Evolutionary conservation across 2,329 filamentous ascomycete genomes (phyloP).

Genomic region (Thelonectria olida): DNA sequence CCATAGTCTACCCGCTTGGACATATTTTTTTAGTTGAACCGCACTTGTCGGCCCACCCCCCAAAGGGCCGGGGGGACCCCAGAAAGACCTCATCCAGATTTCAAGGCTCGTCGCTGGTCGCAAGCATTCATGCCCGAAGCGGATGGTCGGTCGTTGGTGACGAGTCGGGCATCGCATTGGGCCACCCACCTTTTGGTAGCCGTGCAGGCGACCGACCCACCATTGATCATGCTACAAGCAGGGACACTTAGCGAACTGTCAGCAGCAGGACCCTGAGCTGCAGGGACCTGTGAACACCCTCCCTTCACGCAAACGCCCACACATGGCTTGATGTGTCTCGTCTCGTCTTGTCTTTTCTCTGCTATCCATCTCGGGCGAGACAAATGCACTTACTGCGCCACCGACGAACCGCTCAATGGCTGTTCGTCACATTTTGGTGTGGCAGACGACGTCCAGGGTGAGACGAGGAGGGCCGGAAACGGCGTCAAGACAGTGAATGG

Average conservation of each 20-base stretch:
- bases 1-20: neutral
- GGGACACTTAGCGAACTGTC: neutral
- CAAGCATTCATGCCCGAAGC: neutral
- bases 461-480: slow-evolving; percentile 9
- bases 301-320: neutral
- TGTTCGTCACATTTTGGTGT: neutral
- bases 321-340: neutral
- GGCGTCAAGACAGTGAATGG: slow-evolving; percentile 17
- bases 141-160: neutral
- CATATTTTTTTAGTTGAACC: neutral
- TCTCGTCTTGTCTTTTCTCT: slow-evolving; percentile 13
- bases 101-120: neutral
- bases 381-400: neutral
- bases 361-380: too few relatives aligned
- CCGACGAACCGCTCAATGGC: neutral
- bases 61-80: slow-evolving; percentile 9
- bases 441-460: slow-evolving; percentile 1
- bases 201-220: neutral
- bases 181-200: neutral
- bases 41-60: neutral
- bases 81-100: neutral
- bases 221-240: neutral
- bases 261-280: neutral
- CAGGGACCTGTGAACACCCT: neutral
- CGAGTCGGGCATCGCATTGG: neutral